Conservation (phyloP, 352 stramenopile species). For the Globisporangium heterothallicum region DNA sequence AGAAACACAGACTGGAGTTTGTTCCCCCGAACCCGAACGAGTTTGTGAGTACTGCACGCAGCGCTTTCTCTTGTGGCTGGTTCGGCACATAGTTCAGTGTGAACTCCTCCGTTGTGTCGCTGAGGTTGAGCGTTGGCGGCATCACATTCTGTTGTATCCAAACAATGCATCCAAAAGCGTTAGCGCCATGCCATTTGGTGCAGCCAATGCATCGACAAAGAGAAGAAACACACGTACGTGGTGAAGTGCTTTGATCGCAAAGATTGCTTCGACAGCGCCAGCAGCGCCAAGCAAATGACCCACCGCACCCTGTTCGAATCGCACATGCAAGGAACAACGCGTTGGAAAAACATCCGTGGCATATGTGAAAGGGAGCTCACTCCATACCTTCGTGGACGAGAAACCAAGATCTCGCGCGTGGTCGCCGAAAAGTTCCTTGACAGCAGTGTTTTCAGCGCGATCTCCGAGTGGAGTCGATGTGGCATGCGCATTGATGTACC, state of each 20-base stretch:
- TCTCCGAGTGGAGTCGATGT: slow-evolving; percentile 98
- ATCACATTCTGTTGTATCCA: slow-evolving; percentile 60
- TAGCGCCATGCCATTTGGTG: no score
- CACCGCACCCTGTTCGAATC: slow-evolving; percentile 72
- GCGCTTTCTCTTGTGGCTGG: slow-evolving; percentile 56
- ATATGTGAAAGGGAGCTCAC: no score
- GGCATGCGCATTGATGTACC: slow-evolving; percentile 98
- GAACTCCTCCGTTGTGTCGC: slow-evolving; percentile 65
- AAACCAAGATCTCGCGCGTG: slow-evolving; percentile 50
- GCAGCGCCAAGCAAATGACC: slow-evolving; percentile 95
- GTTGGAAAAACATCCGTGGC: no score
- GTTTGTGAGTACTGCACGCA: slow-evolving; percentile 89
- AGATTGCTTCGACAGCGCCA: slow-evolving; percentile 94
- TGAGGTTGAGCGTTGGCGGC: slow-evolving; percentile 94
- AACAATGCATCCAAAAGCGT: neutral
- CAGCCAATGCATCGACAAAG: neutral
- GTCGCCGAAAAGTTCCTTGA: slow-evolving; percentile 82
- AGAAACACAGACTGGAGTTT: slow-evolving; percentile 87
- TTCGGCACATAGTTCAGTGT: slow-evolving; percentile 83
- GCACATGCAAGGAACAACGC: neutral
- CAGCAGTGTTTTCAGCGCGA: slow-evolving; percentile 89
- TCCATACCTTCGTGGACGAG: slow-evolving; percentile 80
- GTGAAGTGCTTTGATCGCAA: slow-evolving; percentile 91
- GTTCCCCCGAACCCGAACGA: slow-evolving; percentile 98
- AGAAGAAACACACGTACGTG: slow-evolving; percentile 39